A percentile compares a stretch with the other conserved stretches of the same genome.
Conservation (phyloP, 345 rosid genomes). For the Ceriops zippeliana region DNA sequence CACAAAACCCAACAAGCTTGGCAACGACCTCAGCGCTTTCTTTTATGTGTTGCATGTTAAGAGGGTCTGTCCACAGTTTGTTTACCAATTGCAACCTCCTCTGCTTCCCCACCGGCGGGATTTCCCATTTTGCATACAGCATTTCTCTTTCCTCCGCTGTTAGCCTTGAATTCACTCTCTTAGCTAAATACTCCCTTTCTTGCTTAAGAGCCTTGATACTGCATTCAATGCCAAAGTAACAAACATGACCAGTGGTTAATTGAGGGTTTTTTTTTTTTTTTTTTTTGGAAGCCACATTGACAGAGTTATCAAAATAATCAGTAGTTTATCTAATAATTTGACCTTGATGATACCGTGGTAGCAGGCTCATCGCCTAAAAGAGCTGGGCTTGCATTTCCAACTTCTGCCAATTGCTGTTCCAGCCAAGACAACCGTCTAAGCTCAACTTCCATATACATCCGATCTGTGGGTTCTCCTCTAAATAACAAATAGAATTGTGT, state of each 20-base stretch:
- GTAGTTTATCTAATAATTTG: not conserved
- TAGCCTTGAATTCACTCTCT: slow-evolving; percentile 70
- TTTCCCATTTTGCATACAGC: slow-evolving; percentile 80
- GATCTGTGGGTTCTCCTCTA: slow-evolving; percentile 75
- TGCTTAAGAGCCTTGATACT: slow-evolving; percentile 80
- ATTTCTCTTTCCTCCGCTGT: slow-evolving; percentile 71
- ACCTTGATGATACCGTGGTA: slow-evolving; percentile 81
- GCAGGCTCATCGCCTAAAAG: slow-evolving; percentile 92
- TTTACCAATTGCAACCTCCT: slow-evolving; percentile 80
- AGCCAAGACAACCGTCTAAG: slow-evolving; percentile 79
- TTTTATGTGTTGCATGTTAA: slow-evolving; percentile 56
- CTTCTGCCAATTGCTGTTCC: slow-evolving; percentile 89
- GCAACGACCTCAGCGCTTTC: slow-evolving; percentile 84
- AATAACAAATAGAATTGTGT: slow-evolving; percentile 83
- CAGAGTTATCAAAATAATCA: not conserved
- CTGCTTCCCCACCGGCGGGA: slow-evolving; percentile 75
- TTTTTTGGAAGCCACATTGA: not conserved
- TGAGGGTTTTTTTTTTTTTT: not conserved
- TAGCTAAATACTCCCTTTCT: slow-evolving; percentile 84
- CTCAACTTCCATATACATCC: slow-evolving; percentile 93
- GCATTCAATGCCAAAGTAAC: slow-evolving; percentile 15
- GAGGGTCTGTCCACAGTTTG: slow-evolving; percentile 87
- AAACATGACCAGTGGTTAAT: not conserved
- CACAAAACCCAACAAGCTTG: slow-evolving; percentile 85
- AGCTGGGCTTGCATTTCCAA: slow-evolving; percentile 96